These are phyloP conservation scores for Collybia nuda DNA, from an alignment of 768 basidiomycete species.

Conservation along the genomic window DNA sequence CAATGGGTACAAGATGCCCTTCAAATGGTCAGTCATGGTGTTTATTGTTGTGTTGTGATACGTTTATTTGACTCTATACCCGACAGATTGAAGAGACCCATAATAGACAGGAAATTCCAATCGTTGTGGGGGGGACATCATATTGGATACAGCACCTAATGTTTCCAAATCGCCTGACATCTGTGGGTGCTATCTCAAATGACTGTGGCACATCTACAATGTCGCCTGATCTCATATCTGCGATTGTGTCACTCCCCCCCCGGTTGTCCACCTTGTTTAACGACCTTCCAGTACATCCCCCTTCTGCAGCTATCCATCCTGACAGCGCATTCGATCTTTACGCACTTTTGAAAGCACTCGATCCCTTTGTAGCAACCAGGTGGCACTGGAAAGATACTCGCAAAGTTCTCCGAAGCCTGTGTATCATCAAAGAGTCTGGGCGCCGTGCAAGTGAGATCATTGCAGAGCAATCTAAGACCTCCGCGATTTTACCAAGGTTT, in stretches of 20 bases:
- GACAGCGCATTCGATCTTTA: constrained; percentile 65
- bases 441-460: constrained; percentile 68
- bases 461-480: constrained; percentile 49
- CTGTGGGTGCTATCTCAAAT: constrained; percentile 16
- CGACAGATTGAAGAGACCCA: constrained; percentile 77
- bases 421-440: constrained; percentile 73
- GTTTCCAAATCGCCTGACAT: constrained; percentile 73
- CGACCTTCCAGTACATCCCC: constrained; percentile 57
- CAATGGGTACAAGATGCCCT: constrained; percentile 89
- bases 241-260: constrained; percentile 43
- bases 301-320: constrained; percentile 54
- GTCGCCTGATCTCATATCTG: constrained; percentile 38
- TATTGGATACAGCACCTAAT: constrained; percentile 98
- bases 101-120: constrained; percentile 63
- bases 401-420: constrained; percentile 81
- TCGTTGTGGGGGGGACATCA: constrained; percentile 92
- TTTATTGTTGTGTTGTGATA: background rate
- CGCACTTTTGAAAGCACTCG: constrained; percentile 63
- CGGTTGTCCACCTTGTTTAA: constrained; percentile 51
- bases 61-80: constrained; percentile 1
- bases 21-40: constrained; percentile 53
- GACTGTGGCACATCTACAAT: background rate
- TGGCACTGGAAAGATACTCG: constrained; percentile 98
- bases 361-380: constrained; percentile 69
- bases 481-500: constrained; percentile 51